phyloP scores from a whole-genome alignment of 2,329 filamentous ascomycete species.

The Xylaria sp. region DNA sequence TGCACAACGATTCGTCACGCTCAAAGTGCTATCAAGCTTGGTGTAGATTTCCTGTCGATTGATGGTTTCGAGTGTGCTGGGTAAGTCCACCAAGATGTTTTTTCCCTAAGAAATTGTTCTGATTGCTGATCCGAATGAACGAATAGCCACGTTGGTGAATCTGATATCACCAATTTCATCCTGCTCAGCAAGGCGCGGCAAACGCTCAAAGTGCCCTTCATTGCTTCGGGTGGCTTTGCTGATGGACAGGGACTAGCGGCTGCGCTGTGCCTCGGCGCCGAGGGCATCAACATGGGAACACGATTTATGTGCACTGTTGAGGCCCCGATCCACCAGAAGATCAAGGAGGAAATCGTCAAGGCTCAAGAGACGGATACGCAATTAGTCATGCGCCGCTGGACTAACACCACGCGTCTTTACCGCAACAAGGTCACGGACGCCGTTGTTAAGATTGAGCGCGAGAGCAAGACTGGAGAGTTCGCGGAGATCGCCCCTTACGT shows the following conservation, averaged over 20 bases:
- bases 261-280: constrained; percentile 87
- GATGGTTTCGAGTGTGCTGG: constrained; percentile 98
- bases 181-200: constrained; percentile 87
- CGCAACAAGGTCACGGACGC: constrained; percentile 87
- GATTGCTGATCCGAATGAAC: constrained; percentile 26
- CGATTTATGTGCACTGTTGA: constrained; percentile 97
- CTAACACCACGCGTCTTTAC: constrained; percentile 88
- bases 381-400: constrained; percentile 88
- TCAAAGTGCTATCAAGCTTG: constrained; percentile 88
- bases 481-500: constrained; percentile 87
- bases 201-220: constrained; percentile 86
- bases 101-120: constrained; percentile 18
- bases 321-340: constrained; percentile 89
- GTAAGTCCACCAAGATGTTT: constrained; percentile 48
- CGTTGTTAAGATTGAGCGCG: constrained; percentile 83
- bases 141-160: constrained; percentile 78
- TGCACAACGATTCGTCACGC: constrained; percentile 97
- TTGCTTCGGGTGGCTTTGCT: constrained; percentile 94
- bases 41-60: constrained; percentile 95
- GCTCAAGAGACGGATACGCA: constrained; percentile 92
- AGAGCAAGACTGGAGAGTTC: constrained; percentile 87
- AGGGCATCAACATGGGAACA: constrained; percentile 98
- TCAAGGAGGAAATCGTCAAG: constrained; percentile 91
- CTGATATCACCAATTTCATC: constrained; percentile 90
- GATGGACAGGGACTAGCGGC: constrained; percentile 94